Base-by-base conservation (phyloP, 1,284 basidiomycete species). In the Fomitiporia mediterranea region DNA sequence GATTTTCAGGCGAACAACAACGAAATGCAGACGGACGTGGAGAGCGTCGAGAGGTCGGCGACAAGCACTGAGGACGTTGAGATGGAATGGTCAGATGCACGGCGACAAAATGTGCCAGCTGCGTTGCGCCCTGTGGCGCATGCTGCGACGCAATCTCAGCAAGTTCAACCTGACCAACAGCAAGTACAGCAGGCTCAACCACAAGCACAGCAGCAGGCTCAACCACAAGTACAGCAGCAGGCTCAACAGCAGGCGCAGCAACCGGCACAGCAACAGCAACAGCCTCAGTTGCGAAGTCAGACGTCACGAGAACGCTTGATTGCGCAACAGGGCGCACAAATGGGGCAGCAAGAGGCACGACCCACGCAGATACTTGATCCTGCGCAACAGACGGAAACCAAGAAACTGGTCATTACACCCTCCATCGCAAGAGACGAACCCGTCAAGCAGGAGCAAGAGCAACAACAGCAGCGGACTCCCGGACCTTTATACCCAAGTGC, bases 381-480 rank as follows among this genome's bases (percentile, higher is more conserved):
- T 9, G 72, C 77, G 0, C 76, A 83, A 52, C 75, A 68, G 2
- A 80, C 74, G 2, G 89, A 87, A 64, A 91, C 89, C 2, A 78
- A 79, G 55, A 86, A 89, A 62, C 74, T 92, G 56, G 85, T 84
- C 1, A 84, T 81, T 50, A 94, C 91, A 0, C 91, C 91, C 1
- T 72, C 79, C 1, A 83, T 94, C 37, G 87, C 84, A 9, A 80
- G 83, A 9, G 81, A 81, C 17, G 27, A 38, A 17, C 38, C 40
- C 13, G 25, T 25, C 1, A 25, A 19, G n/a, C 47, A 62, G n/a
- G 59, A 51, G 21, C 40, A 54, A 17, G 48, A 44, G 30, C 60
- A 59, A 40, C 23, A 43, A n/a, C 61, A 52, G 48, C 56, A 62
- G 53, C 57, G 58, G 38, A 58, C 27, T 11, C 62, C 27, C 53